Conservation (phyloP, 139 green algal species). For the Micractinium sp. region DNA sequence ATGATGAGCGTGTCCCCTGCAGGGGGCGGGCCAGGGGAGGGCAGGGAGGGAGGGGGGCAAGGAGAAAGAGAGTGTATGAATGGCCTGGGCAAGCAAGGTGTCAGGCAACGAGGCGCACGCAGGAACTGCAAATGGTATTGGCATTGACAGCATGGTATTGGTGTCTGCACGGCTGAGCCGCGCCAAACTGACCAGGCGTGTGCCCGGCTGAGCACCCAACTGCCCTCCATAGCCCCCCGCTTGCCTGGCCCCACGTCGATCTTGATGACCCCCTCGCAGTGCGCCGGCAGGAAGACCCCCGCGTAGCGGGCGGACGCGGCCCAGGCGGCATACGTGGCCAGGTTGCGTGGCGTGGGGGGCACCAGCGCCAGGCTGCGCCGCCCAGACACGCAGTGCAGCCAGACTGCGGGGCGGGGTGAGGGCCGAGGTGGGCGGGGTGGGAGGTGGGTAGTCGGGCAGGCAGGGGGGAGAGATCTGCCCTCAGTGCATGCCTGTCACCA, state of each 20-base stretch:
- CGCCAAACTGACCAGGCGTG: too few species aligned
- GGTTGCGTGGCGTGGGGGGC: constrained; percentile 32
- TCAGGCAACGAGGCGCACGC: too few species aligned
- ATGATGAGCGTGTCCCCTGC: constrained; percentile 41
- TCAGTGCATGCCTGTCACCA: too few species aligned
- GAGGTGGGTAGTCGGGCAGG: background rate
- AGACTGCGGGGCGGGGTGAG: constrained; percentile 6
- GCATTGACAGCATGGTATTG: too few species aligned
- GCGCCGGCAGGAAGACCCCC: constrained; percentile 30
- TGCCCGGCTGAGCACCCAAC: too few species aligned
- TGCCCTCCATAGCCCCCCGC: background rate
- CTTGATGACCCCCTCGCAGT: constrained; percentile 31
- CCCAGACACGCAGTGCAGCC: constrained; percentile 34
- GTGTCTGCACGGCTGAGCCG: too few species aligned
- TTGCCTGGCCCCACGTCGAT: constrained; percentile 10
- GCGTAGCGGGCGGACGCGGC: constrained; percentile 8
- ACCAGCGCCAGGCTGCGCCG: constrained; percentile 21
- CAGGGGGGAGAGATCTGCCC: background rate
- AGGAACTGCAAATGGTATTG: too few species aligned
- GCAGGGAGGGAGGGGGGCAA: background rate
- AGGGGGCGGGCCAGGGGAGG: background rate
- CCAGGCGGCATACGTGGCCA: constrained; percentile 43
- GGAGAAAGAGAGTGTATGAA: too few species aligned
- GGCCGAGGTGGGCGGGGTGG: background rate
- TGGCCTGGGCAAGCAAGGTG: too few species aligned